Percentiles rank a stretch among this genome's conserved stretches.
Conservation (phyloP, 805 yeast genomes). For the Saccharomycopsis fibuligera region DNA sequence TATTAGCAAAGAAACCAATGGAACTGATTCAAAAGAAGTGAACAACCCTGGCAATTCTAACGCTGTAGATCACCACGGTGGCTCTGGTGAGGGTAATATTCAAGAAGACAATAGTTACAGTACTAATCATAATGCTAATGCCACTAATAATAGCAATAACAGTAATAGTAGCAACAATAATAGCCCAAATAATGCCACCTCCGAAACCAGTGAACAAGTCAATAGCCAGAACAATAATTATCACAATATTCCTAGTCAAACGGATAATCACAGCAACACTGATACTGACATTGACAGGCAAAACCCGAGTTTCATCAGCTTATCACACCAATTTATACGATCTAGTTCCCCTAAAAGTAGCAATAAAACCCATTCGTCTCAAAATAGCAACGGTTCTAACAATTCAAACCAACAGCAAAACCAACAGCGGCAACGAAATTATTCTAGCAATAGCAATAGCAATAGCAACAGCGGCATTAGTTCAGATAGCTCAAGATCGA, state of each 20-base stretch:
- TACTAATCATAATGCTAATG: neutral
- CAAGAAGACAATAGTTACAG: neutral
- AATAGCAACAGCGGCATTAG: neutral
- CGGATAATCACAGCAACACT: neutral
- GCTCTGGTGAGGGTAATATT: too few relatives aligned
- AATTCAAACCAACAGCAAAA: too few relatives aligned
- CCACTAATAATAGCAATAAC: neutral
- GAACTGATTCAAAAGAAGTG: too few relatives aligned
- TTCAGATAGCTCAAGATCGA: neutral
- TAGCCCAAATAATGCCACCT: too few relatives aligned
- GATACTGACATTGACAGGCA: conserved; percentile 5
- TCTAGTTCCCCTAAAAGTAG: neutral
- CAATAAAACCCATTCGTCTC: neutral
- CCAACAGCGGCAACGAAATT: neutral
- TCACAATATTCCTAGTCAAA: neutral
- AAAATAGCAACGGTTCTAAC: too few relatives aligned
- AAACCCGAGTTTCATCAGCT: conserved; percentile 16
- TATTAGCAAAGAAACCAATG: neutral
- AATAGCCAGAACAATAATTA: neutral
- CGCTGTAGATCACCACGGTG: too few relatives aligned
- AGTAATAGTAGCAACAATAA: neutral
- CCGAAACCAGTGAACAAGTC: too few relatives aligned
- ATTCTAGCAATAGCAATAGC: neutral
- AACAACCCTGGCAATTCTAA: too few relatives aligned
- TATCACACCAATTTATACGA: conserved; percentile 4